These are phyloP conservation scores for Phalaenopsis equestris DNA, from an alignment of 106 monocot genomes.

Conservation along the genomic window DNA sequence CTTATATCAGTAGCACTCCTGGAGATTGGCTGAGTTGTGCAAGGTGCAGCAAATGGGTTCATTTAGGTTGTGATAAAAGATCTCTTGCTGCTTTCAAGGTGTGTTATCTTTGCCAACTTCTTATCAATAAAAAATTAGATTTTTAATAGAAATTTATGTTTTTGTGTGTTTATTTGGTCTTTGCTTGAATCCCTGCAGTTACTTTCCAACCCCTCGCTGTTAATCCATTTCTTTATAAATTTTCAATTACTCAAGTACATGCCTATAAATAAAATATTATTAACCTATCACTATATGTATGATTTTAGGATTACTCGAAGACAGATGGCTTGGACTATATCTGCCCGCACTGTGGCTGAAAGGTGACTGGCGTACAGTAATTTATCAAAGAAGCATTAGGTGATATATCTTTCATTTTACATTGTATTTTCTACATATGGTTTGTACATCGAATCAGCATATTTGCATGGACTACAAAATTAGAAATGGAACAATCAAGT, in stretches of 20 bases:
- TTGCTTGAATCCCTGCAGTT: background rate
- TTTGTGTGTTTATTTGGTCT: background rate
- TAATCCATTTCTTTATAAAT: background rate
- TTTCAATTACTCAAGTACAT: background rate
- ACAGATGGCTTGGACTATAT: background rate
- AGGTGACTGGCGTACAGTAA: background rate
- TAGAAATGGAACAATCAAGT: too few species aligned
- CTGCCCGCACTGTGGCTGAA: slow-evolving; percentile 1
- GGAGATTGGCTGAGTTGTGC: slow-evolving; percentile 80
- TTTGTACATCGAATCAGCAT: background rate
- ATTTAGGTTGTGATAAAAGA: slow-evolving; percentile 65
- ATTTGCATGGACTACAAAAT: too few species aligned
- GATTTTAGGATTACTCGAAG: background rate
- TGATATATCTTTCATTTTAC: background rate
- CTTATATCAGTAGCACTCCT: slow-evolving; percentile 46
- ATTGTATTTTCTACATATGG: background rate
- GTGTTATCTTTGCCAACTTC: background rate
- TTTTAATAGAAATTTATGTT: background rate
- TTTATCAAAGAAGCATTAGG: background rate
- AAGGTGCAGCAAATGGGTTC: slow-evolving; percentile 65
- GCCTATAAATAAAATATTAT: background rate
- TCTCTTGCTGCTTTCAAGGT: slow-evolving; percentile 68
- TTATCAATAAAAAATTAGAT: too few species aligned
- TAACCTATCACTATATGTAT: background rate
- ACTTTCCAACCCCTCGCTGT: background rate